Base-by-base conservation (phyloP, 805 yeast genomes). In the Teunomyces aglyptinius region DNA sequence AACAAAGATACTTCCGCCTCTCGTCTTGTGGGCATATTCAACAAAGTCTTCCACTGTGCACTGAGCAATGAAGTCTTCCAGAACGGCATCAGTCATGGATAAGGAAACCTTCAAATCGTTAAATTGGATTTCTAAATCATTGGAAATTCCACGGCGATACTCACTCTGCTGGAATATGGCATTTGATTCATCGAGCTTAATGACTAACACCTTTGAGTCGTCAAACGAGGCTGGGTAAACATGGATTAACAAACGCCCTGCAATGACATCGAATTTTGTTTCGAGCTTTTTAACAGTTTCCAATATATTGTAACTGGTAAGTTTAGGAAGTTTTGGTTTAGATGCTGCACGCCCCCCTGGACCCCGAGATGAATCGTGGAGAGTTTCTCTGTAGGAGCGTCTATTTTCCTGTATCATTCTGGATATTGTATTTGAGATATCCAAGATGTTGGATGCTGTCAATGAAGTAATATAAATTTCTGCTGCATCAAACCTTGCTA, bases 201-300 rank as follows among this genome's bases (percentile, higher is more conserved):
- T 64, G 3, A 82, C 83, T 52, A 92, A 68, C 0, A 87, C 96
- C 53, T 85, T 89, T 1, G 84, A 65, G 57, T 94, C 97, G 38
- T 80, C 71, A 49, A 92, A 75, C 6, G 94, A 81, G 33, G 89
- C 85, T 1, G 99, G 98, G 57, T 86, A 91, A 0, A 90, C 76
- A 45, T 85, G 89, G 1, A 85, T 50, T 41, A 81, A 66, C 13
- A 86, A 59, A 4, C 65, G 65, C 1, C 83, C 85, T 16, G 89
- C 63, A 27, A 73, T 67, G 1, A 89, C 83, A 45, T 82, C 82
- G 33, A 91, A 67, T 43, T 80, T 82, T 0, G 96, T 86, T 53
- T 83, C 82, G 31, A 92, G 65, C 47, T 72, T 75, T 48, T 53
- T 57, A 15, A 68, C 67, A 1, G 69, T 63, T 43, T 67, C 68